Base-by-base conservation (phyloP, 2,329 filamentous ascomycete species). In the Orbilia oligospora region DNA sequence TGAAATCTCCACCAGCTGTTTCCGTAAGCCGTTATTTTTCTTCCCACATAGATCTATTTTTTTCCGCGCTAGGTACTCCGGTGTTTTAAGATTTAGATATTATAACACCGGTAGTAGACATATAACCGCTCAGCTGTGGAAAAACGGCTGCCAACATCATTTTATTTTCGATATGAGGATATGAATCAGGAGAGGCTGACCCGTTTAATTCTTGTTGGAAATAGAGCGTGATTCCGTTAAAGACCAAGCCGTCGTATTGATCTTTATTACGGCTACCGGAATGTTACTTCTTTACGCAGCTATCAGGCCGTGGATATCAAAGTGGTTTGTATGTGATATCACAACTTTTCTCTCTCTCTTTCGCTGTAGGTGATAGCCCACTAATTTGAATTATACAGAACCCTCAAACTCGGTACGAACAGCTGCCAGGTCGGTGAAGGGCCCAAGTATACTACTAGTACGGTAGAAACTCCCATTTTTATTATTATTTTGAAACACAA, bases 151-250 rank as follows among this genome's bases (percentile, higher is more conserved):
- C 18, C 48, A 51, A 12, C 24, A 24, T 14, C 5, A 48, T 18
- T 9, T 46, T n/a, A 46, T 46, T 9, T 6, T 20, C n/a, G 8
- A 48, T 48, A 16, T 16, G 5, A 16, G 38, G 9, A 41, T 14
- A 41, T 41, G 12, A 41, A 5, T 16, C 38, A 41, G 14, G 12
- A n/a, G 38, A 41, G 38, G 12, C 38, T 41, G 38, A 41, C 38
- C 38, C 16, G 27, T 41, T 41, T 14, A 5, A 41, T 5, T 41
- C n/a, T 41, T 41, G 24, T 68, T 46, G 44, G 12, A 44, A 46
- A 46, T 73, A 89, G 88, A 91, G 82, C 85, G 90, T 70, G 90
- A 92, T 83, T 91, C 89, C n/a, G 86, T 87, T 18, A 91, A 91
- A 82, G 90, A 92, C 81, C 86, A 91, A 82, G 87, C 88, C 0